Evolutionary conservation across 805 yeast species (phyloP).

Genomic region (Candida khao-thaluensis): DNA sequence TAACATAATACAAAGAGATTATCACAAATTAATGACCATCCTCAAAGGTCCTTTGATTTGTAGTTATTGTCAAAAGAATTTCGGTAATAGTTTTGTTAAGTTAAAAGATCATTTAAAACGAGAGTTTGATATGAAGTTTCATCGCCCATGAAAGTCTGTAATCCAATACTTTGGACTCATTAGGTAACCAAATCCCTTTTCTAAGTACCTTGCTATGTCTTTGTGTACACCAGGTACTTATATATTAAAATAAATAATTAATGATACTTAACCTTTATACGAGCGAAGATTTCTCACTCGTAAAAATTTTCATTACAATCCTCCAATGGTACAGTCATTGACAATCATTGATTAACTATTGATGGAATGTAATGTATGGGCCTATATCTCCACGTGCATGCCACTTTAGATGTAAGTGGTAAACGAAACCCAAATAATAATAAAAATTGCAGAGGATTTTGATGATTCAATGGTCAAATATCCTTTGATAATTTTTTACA

Average conservation of each 20-base stretch:
- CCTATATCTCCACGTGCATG: slow-evolving; percentile 39
- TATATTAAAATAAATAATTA: too few species aligned
- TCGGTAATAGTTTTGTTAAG: slow-evolving; percentile 23
- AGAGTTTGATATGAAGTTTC: slow-evolving; percentile 23
- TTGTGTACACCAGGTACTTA: too few species aligned
- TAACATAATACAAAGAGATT: slow-evolving; percentile 6
- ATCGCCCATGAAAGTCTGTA: too few species aligned
- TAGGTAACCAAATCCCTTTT: too few species aligned
- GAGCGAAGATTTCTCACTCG: background rate
- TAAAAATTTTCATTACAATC: background rate
- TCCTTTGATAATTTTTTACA: slow-evolving; percentile 31
- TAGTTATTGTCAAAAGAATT: slow-evolving; percentile 24
- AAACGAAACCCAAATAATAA: slow-evolving; percentile 41
- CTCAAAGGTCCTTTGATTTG: slow-evolving; percentile 27
- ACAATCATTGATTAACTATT: too few species aligned
- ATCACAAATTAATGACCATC: slow-evolving; percentile 12
- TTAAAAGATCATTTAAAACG: slow-evolving; percentile 28
- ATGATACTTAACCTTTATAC: too few species aligned
- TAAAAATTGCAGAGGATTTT: slow-evolving; percentile 28
- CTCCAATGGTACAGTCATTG: background rate
- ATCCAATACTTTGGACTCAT: too few species aligned
- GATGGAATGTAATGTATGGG: slow-evolving; percentile 9
- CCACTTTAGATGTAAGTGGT: slow-evolving; percentile 36
- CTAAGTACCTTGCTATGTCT: too few species aligned
- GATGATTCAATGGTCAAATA: slow-evolving; percentile 11